phyloP scores from a whole-genome alignment of 108 stramenopile genomes.

The Skeletonema grethae region DNA sequence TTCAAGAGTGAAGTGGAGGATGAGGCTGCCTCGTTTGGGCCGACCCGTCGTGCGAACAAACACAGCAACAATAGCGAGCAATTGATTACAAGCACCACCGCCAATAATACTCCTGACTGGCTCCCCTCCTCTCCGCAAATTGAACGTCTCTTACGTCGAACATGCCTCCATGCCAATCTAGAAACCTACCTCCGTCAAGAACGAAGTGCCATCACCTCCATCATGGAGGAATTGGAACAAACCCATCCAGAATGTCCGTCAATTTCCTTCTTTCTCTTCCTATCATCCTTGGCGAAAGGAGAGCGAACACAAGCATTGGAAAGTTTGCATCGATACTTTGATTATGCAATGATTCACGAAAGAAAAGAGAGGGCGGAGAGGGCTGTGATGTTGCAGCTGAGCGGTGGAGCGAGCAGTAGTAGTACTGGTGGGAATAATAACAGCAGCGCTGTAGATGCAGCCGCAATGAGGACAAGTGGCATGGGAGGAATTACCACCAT shows the following conservation, averaged over 20 bases:
- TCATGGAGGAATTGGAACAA: conserved; percentile 21
- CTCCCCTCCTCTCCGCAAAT: conserved; percentile 43
- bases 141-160: conserved; percentile 35
- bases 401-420: conserved; percentile 14
- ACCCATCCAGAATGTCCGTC: conserved; percentile 82
- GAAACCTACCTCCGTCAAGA: conserved; percentile 15
- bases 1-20: conserved; percentile 29
- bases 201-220: neutral
- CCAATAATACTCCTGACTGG: conserved; percentile 1
- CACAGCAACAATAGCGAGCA: neutral
- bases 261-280: conserved; percentile 79
- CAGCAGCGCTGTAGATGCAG: neutral
- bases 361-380: conserved; percentile 48
- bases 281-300: conserved; percentile 75
- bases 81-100: neutral
- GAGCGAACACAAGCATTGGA: conserved; percentile 85
- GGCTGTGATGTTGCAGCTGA: conserved; percentile 20
- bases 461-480: conserved; percentile 6
- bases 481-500: conserved; percentile 23
- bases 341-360: conserved; percentile 83
- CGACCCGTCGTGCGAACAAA: neutral
- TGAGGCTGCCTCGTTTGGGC: neutral
- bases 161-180: conserved; percentile 24
- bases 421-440: conserved; percentile 4
- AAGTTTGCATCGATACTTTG: conserved; percentile 92